Base-by-base conservation (phyloP, 129 eudicot genomes). In the Lactuca sativa region DNA sequence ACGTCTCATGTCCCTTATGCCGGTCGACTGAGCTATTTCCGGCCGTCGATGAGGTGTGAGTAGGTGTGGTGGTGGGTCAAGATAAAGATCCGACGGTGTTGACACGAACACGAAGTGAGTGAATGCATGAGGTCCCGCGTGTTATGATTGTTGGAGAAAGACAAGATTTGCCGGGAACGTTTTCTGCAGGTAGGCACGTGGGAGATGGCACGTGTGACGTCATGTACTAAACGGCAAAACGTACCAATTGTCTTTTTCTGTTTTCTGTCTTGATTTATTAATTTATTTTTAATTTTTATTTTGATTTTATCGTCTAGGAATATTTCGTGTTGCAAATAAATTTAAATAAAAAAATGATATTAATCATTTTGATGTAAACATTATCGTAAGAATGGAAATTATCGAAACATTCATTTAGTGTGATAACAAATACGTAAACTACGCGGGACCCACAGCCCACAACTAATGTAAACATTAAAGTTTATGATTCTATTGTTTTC, bases 1-100 rank as follows among this genome's bases (percentile, higher is more conserved):
- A 88, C 63, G 81, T 67, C 51, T 77, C 95, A 6, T 91, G 97
- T 57, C 97, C 95, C 0, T 16, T 91, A 4, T 87, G 95, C 52
- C 72, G 95, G 62, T 83, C 95, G 16, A 79, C 85, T 0, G 72
- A 78, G 33, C 68, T 88, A 6, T 79, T 89, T 61, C 21, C 49
- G 31, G 37, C 61, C 64, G 40, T 38, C 11, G 90, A 60, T 48
- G 82, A 78, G 55, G 78, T 13, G 8, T 18, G 48, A 44, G 52
- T 36, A 32, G 72, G 58, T 67, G 73, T 55, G 61, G 73, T 55
- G 61, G 25, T 18, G 60, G 73, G 47, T 15, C 1, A 7, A 44
- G 53, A 47, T 17, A 54, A 53, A 49, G 67, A 61, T 56, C 56
- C 55, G 67, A 17, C 17, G 83, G 72, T 31, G 52, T 63, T 69